Evolutionary conservation across 140 eudicot species (phyloP).

Genomic region (Cichorium intybus): DNA sequence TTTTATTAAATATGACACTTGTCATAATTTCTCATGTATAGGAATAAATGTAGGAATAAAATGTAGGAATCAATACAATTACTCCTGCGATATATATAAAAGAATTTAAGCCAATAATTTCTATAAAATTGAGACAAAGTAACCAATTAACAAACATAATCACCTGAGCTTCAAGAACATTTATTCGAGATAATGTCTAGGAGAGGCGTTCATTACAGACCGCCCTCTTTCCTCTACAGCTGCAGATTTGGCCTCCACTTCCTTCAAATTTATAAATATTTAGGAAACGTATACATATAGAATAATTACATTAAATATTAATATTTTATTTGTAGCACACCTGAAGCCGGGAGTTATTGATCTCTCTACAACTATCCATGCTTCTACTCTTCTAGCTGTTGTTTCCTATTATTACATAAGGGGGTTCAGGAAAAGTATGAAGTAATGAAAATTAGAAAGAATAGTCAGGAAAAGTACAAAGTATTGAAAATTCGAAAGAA

Average conservation of each 20-base stretch:
- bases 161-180: slow-evolving; percentile 99
- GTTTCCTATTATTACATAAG: slow-evolving; percentile 57
- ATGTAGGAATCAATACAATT: no score
- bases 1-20: no score
- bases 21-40: no score
- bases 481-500: background rate
- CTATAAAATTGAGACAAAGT: slow-evolving; percentile 6
- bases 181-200: slow-evolving; percentile 83
- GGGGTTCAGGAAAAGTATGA: slow-evolving; percentile 3
- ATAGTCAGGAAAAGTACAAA: slow-evolving; percentile 1
- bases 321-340: slow-evolving; percentile 29
- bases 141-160: slow-evolving; percentile 10
- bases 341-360: slow-evolving; percentile 86
- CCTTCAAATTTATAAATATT: slow-evolving; percentile 40
- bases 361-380: slow-evolving; percentile 94
- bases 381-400: slow-evolving; percentile 79
- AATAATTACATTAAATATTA: background rate
- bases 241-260: slow-evolving; percentile 95
- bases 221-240: slow-evolving; percentile 90
- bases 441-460: background rate
- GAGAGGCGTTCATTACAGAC: slow-evolving; percentile 78
- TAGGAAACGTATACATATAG: slow-evolving; percentile 2
- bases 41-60: no score
- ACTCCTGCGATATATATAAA: background rate
- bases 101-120: no score